Base-by-base conservation (phyloP, 441 rosid genomes). In the Gossypium trilobum region DNA sequence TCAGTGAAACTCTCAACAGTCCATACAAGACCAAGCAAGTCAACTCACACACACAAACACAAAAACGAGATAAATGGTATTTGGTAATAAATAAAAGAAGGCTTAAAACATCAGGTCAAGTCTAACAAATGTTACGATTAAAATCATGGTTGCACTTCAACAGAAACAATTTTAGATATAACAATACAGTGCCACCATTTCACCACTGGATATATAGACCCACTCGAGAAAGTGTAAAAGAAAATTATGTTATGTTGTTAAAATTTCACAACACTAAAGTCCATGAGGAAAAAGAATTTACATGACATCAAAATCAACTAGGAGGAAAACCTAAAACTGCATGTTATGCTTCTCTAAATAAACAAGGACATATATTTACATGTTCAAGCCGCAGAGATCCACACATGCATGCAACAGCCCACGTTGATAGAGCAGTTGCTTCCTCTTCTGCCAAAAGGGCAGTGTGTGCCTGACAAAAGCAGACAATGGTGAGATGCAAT, bases 351-450 rank as follows among this genome's bases (percentile, higher is more conserved):
- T 27, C 27, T 25, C 7, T 57, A 20, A 2, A 64, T 19, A 65
- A 48, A 68, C 1, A 42, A 16, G 63, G 59, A 59, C 23, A 68
- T 54, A 68, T 64, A 70, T 80, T 82, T 80, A 92, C 99, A 66
- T 89, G 80, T 79, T 95, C 99, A 73, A 95, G 97, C 56, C 97
- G 87, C 77, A 95, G 83, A 75, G 97, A 87, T 74, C 97, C 99
- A 77, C 97, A 95, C 82, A 91, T 78, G 73, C 91, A 85, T 68
- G 99, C 94, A 73, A 95, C 82, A 73, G 99, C 87, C 96, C 99
- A 95, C 33, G 84, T 85, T 64, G 99, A 95, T 68, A 95, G 74
- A 46, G 99, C 89, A 75, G 82, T 80, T 44, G 97, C 94, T 85
- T 95, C 99, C 85, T 95, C 99, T 86, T 91, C 97, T 10, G 84